phyloP scores from a whole-genome alignment of 495 filamentous ascomycete species.

The Annulohypoxylon nitens region DNA sequence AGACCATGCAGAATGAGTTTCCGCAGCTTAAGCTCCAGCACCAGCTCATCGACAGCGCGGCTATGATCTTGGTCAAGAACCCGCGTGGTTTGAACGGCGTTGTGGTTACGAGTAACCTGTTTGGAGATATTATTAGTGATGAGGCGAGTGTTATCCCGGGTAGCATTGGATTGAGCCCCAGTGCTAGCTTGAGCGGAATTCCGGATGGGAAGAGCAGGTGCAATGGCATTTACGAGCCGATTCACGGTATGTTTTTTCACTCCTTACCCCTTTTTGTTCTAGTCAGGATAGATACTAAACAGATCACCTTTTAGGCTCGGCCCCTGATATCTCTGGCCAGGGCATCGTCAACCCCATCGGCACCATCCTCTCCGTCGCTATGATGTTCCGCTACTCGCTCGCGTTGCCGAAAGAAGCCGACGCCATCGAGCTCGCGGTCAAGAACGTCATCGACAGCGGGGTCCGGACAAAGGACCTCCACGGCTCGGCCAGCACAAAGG shows the following conservation, averaged over 20 bases:
- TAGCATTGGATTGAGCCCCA: conserved; percentile 88
- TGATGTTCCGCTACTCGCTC: conserved; percentile 93
- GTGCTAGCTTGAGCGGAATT: conserved; percentile 86
- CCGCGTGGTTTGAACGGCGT: conserved; percentile 91
- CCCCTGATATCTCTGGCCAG: conserved; percentile 84
- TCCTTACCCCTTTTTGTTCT: neutral
- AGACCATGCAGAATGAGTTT: conserved; percentile 88
- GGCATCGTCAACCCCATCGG: conserved; percentile 90
- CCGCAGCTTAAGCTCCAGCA: conserved; percentile 86
- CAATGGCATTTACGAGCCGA: conserved; percentile 97
- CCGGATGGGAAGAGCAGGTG: conserved; percentile 81
- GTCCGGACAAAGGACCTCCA: conserved; percentile 84
- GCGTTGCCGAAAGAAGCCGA: conserved; percentile 78
- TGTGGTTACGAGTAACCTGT: conserved; percentile 93
- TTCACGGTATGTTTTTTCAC: conserved; percentile 77
- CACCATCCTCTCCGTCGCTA: conserved; percentile 86
- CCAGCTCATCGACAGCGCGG: conserved; percentile 94
- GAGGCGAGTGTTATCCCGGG: conserved; percentile 98
- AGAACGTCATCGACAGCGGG: conserved; percentile 78
- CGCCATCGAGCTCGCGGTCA: conserved; percentile 84
- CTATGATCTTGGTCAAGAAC: conserved; percentile 98
- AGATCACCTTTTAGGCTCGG: conserved; percentile 62
- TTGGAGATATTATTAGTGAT: conserved; percentile 96
- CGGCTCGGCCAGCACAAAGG: conserved; percentile 75
- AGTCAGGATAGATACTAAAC: conserved; percentile 21